phyloP scores from a whole-genome alignment of 352 stramenopile species.

The Phytophthora europaea region DNA sequence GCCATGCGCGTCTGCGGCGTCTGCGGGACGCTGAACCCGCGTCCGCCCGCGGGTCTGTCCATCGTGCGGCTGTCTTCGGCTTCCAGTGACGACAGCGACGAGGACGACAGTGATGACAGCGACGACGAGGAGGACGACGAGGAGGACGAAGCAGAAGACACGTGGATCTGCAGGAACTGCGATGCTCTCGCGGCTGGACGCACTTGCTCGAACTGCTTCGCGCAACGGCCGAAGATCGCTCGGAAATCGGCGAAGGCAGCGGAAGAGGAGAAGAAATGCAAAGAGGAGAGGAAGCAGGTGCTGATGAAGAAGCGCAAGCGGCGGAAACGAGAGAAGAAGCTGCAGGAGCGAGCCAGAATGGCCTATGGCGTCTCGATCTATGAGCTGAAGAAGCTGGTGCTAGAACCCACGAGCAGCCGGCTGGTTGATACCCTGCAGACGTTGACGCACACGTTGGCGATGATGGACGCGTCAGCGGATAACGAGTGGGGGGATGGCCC shows the following conservation, averaged over 20 bases:
- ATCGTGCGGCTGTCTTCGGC: slow-evolving; percentile 47
- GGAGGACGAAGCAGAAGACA: slow-evolving; percentile 20
- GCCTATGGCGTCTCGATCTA: slow-evolving; percentile 80
- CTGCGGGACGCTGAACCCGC: slow-evolving; percentile 76
- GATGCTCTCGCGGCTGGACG: slow-evolving; percentile 30
- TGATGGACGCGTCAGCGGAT: slow-evolving; percentile 87
- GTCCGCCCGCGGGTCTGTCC: slow-evolving; percentile 45
- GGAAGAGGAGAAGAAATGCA: slow-evolving; percentile 36
- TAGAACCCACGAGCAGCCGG: slow-evolving; percentile 54
- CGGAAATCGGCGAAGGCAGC: slow-evolving; percentile 27
- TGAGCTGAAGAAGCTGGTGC: slow-evolving; percentile 62
- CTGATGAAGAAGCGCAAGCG: slow-evolving; percentile 39
- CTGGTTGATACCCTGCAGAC: slow-evolving; percentile 79
- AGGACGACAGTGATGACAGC: slow-evolving; percentile 34
- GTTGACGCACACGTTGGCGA: slow-evolving; percentile 85
- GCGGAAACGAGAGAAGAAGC: slow-evolving; percentile 48
- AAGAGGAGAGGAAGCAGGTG: slow-evolving; percentile 41
- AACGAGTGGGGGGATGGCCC: slow-evolving; percentile 71
- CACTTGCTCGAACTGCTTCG: slow-evolving; percentile 56
- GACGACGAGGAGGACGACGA: slow-evolving; percentile 35
- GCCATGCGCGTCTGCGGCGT: slow-evolving; percentile 60
- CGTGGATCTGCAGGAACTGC: slow-evolving; percentile 50
- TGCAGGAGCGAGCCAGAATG: slow-evolving; percentile 52
- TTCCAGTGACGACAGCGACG: slow-evolving; percentile 42
- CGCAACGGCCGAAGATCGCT: slow-evolving; percentile 30